Evolutionary conservation across 2,329 filamentous ascomycete species (phyloP), one percentile per base, ranked within the genome.

Genomic region (Aspergillus ochraceoroseus): DNA sequence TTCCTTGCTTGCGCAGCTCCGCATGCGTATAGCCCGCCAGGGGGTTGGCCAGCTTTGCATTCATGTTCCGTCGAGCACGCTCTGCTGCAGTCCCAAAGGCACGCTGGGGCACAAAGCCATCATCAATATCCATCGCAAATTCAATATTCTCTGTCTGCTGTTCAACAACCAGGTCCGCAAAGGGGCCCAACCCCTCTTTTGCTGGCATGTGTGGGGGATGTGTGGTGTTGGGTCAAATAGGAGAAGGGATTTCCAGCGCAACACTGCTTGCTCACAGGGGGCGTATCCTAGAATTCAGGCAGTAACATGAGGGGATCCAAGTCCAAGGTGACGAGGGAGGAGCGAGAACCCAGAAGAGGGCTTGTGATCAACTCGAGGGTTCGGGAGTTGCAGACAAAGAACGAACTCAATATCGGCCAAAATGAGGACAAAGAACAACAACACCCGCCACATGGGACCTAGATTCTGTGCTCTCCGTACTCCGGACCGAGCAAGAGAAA

Each of bases 1-100:
- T 74, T 9, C 79, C 80, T 61, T 75, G 74, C 22, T 64, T 66
- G 32, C 66, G 68, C 9, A 85, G 66, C 46, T 79, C 70, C 3
- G 71, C 64, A 27, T 70, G 64, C 11, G 58, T 67, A 42, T 69
- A 69, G 8, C 71, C 72, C 3, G 68, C 66, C 5, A 77, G 62
- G 7, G 75, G 75, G 45, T 77, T 77, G 14, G 70, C 72, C 30
- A 77, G 66, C 53, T 73, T 75, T 3, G 73, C 72, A 37, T 68
- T 67, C 29, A 67, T 41, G 34, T 67, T 67, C 17, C 65, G 63
- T 2, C 66, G 54, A 11, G 61, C 63, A 11, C 59, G 64, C 40
- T 70, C 66, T 11, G 65, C 63, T 3, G 65, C 63, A 6, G 59
- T 64, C 3, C 54, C 52, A 6, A 54, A 38, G 7, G 52, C 44